Conservation (phyloP, 805 yeast species). For the Nakazawaea wickerhamii region DNA sequence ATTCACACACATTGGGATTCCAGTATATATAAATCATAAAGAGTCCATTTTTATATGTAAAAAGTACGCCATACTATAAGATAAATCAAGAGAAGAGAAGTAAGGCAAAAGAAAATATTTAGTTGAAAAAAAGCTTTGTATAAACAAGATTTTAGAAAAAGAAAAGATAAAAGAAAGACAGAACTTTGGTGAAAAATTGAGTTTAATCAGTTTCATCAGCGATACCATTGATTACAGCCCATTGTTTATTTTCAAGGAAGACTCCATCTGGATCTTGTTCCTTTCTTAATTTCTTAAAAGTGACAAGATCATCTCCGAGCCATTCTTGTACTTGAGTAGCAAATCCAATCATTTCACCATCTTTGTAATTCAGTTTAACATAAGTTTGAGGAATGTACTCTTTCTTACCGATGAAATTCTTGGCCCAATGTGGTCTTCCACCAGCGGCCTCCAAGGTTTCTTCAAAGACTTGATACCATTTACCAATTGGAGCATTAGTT, state of each 20-base stretch:
- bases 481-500: slow-evolving; percentile 61
- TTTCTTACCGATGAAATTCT: slow-evolving; percentile 70
- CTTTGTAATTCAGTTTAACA: slow-evolving; percentile 30
- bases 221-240: slow-evolving; percentile 82
- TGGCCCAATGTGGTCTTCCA: slow-evolving; percentile 99
- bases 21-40: too few species aligned
- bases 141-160: too few species aligned
- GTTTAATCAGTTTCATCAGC: slow-evolving; percentile 26
- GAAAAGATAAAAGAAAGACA: too few species aligned
- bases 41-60: too few species aligned
- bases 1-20: too few species aligned
- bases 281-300: slow-evolving; percentile 58
- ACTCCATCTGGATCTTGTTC: slow-evolving; percentile 78
- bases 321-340: slow-evolving; percentile 62
- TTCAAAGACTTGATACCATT: slow-evolving; percentile 86
- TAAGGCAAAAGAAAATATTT: too few species aligned
- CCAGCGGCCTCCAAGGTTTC: slow-evolving; percentile 67
- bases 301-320: slow-evolving; percentile 67
- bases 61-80: too few species aligned
- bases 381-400: slow-evolving; percentile 18
- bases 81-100: too few species aligned
- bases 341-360: slow-evolving; percentile 78
- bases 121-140: too few species aligned
- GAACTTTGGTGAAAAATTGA: too few species aligned
- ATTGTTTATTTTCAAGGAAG: slow-evolving; percentile 68